phyloP scores from a whole-genome alignment of 2,329 filamentous ascomycete species.

The Aspergillus sp. region DNA sequence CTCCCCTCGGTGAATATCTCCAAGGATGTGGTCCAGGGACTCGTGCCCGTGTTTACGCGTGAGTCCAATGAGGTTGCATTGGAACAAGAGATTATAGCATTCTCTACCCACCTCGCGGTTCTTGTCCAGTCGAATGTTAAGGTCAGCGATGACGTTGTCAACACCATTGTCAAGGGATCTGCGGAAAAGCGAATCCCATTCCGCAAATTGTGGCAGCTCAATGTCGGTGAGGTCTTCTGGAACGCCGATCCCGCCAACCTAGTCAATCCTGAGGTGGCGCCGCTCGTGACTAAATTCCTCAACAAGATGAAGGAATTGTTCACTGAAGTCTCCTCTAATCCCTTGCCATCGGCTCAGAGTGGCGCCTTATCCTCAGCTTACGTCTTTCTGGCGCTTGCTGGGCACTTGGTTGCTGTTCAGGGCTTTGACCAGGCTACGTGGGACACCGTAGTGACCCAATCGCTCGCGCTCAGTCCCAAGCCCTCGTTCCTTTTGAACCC shows the following conservation, averaged over 20 bases:
- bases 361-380: constrained; percentile 80
- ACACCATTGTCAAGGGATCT: constrained; percentile 76
- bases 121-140: constrained; percentile 61
- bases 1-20: constrained; percentile 62
- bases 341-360: constrained; percentile 74
- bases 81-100: constrained; percentile 69
- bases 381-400: constrained; percentile 65
- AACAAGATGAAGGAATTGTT: constrained; percentile 63
- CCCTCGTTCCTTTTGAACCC: constrained; percentile 83
- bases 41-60: constrained; percentile 71
- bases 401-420: constrained; percentile 54
- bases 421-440: constrained; percentile 51
- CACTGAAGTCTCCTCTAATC: constrained; percentile 75
- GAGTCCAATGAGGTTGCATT: constrained; percentile 87
- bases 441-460: constrained; percentile 60
- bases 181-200: constrained; percentile 78
- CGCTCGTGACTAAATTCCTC: constrained; percentile 52
- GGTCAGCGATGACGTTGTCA: constrained; percentile 65
- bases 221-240: constrained; percentile 70
- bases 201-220: constrained; percentile 77
- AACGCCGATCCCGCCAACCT: constrained; percentile 49
- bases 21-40: constrained; percentile 63
- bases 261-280: constrained; percentile 46
- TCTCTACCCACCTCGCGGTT: constrained; percentile 65
- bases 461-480: constrained; percentile 71